These are phyloP conservation scores for Saccharomyces hybrid DNA, from an alignment of 1,139 yeast species.

Conservation along the genomic window DNA sequence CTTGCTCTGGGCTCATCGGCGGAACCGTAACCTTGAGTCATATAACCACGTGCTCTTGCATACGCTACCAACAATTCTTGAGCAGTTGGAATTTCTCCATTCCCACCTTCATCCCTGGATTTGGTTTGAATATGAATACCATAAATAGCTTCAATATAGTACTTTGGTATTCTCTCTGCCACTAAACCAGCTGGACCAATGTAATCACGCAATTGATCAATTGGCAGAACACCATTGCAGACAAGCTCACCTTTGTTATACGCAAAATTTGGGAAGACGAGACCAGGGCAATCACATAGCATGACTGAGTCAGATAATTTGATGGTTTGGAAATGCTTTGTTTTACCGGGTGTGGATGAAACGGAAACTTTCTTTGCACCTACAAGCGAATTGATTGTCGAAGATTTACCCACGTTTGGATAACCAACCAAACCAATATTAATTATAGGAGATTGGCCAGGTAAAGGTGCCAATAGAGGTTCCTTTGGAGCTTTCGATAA, in stretches of 20 bases:
- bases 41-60: conserved; percentile 94
- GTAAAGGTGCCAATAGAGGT: conserved; percentile 47
- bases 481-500: conserved; percentile 65
- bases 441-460: conserved; percentile 51
- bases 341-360: conserved; percentile 97
- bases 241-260: conserved; percentile 95
- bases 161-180: conserved; percentile 83
- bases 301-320: conserved; percentile 74
- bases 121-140: conserved; percentile 82
- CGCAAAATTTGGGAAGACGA: conserved; percentile 97
- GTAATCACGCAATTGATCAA: conserved; percentile 90
- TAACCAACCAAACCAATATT: conserved; percentile 96
- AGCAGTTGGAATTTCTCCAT: conserved; percentile 61
- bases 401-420: conserved; percentile 94
- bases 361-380: conserved; percentile 97
- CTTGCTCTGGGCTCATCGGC: conserved; percentile 97
- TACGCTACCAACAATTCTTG: conserved; percentile 85
- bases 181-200: conserved; percentile 88
- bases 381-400: conserved; percentile 89
- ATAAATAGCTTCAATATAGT: conserved; percentile 80
- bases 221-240: conserved; percentile 95
- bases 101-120: conserved; percentile 79
- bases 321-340: conserved; percentile 97
- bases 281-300: conserved; percentile 98
- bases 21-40: conserved; percentile 95